Percentiles rank a stretch among this genome's conserved stretches.
These are phyloP conservation scores for Lagerstroemia speciosa DNA, from an alignment of 345 rosid genomes.

Conservation along the genomic window DNA sequence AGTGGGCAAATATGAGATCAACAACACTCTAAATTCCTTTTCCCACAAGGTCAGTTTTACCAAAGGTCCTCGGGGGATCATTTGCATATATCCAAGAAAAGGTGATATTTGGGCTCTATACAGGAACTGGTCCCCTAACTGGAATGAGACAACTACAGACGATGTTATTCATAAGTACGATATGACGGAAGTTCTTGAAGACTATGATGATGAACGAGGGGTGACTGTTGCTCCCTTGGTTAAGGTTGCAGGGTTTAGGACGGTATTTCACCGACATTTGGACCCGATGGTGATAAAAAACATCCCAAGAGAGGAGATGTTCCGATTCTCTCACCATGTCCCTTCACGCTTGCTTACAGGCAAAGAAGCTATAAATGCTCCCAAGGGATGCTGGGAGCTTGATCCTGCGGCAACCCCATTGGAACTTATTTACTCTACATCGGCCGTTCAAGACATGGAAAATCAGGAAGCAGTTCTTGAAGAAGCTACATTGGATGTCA, in stretches of 20 bases:
- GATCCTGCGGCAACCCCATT: too few species aligned
- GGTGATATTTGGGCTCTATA: slow-evolving; percentile 42
- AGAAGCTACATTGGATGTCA: background rate
- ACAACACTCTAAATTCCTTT: slow-evolving; percentile 23
- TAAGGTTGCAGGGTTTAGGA: slow-evolving; percentile 35
- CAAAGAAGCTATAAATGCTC: too few species aligned
- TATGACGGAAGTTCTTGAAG: slow-evolving; percentile 38
- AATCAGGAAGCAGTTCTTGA: background rate
- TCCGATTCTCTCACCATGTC: too few species aligned
- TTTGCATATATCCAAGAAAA: slow-evolving; percentile 28
- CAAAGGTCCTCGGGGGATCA: slow-evolving; percentile 23
- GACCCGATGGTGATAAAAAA: slow-evolving; percentile 19
- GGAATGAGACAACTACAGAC: slow-evolving; percentile 27
- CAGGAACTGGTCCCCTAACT: slow-evolving; percentile 36
- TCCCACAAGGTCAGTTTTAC: slow-evolving; percentile 36
- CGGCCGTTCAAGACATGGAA: slow-evolving; percentile 3
- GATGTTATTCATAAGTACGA: slow-evolving; percentile 29
- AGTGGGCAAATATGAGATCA: slow-evolving; percentile 25
- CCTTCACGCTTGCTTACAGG: too few species aligned
- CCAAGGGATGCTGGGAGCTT: too few species aligned
- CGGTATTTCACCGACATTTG: slow-evolving; percentile 24
- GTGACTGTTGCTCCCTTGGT: slow-evolving; percentile 26
- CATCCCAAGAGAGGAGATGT: too few species aligned
- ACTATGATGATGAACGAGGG: slow-evolving; percentile 28
- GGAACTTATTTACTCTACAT: too few species aligned